Conservation (phyloP, 306 rosid species). For the Cucurbita argyrosperma region DNA sequence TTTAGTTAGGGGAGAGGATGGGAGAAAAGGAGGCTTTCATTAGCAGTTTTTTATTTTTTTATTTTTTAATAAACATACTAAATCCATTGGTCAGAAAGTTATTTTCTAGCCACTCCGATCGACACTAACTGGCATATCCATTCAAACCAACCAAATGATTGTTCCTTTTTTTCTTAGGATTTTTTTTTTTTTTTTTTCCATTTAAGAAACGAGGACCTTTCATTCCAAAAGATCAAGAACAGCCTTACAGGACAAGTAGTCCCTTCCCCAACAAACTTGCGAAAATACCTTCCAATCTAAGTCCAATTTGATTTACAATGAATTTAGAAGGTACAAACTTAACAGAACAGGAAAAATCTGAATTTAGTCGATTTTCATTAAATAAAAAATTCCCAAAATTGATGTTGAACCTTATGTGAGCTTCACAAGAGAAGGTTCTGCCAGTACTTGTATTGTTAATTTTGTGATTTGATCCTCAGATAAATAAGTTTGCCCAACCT, state of each 20-base stretch:
- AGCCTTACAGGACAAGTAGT: no score
- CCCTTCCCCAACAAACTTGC: neutral
- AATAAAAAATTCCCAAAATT: neutral
- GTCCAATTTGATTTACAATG: neutral
- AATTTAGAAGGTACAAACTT: neutral
- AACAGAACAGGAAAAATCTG: neutral
- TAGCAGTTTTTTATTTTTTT: neutral
- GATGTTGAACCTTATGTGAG: neutral
- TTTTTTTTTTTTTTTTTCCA: no score
- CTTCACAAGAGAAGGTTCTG: neutral
- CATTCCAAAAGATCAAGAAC: no score
- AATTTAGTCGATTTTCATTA: neutral
- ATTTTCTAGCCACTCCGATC: neutral
- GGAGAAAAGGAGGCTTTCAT: neutral
- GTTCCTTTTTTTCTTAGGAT: neutral
- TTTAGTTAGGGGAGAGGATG: neutral
- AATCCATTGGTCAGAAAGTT: neutral
- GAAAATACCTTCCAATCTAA: no score
- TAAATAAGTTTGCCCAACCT: neutral
- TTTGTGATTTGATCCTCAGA: neutral
- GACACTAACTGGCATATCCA: no score
- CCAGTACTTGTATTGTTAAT: neutral
- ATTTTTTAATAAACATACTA: neutral
- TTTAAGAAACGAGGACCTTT: no score
- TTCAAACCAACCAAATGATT: neutral